phyloP scores from a whole-genome alignment of 164 flowering plant genomes.

The Sedum album region DNA sequence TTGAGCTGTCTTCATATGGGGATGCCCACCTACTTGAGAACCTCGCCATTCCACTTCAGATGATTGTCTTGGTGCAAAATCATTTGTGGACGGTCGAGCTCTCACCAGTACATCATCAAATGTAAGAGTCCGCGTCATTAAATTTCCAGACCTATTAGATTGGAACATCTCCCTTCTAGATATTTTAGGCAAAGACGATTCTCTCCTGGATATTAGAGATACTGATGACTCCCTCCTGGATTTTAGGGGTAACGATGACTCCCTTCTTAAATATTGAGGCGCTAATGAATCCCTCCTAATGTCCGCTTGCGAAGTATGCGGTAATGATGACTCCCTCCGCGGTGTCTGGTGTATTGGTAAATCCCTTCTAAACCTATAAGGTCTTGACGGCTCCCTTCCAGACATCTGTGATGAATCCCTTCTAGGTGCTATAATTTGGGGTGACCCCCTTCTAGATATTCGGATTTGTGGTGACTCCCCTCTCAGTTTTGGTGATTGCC shows the following conservation, averaged over 20 bases:
- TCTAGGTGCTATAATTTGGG: too few relatives aligned
- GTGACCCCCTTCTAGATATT: constrained; percentile 6
- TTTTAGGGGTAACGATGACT: neutral
- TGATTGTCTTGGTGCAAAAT: constrained; percentile 1
- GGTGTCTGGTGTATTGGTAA: neutral
- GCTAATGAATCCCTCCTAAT: neutral
- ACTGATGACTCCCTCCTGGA: neutral
- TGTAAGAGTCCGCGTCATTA: constrained; percentile 1
- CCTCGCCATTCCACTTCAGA: constrained; percentile 3
- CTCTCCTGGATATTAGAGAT: constrained; percentile 8
- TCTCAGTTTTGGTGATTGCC: neutral
- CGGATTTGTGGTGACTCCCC: neutral
- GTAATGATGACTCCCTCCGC: neutral
- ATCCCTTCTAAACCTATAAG: neutral
- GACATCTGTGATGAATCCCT: constrained; percentile 4
- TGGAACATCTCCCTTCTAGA: constrained; percentile 8
- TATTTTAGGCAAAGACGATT: constrained; percentile 5
- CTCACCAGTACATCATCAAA: neutral
- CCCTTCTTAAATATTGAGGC: constrained; percentile 6
- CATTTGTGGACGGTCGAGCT: neutral
- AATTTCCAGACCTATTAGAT: constrained; percentile 2
- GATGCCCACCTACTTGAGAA: neutral
- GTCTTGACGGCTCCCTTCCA: constrained; percentile 7
- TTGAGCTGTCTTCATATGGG: neutral
- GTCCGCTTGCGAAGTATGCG: constrained; percentile 3